These are phyloP conservation scores for Sugiyamaella valdiviana DNA, from an alignment of 805 yeast species.

Conservation along the genomic window DNA sequence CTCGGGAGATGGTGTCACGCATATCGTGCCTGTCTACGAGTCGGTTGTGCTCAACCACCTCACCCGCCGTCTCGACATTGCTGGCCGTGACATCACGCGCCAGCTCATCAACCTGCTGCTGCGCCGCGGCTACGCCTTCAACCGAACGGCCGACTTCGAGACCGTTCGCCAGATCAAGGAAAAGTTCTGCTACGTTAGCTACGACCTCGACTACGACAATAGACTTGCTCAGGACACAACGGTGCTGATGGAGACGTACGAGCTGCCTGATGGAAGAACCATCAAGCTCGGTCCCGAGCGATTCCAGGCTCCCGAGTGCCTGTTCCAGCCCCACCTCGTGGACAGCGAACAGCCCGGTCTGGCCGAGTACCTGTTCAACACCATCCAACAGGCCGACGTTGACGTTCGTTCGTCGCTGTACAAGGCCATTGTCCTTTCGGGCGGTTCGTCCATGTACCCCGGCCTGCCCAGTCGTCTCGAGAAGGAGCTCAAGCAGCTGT, in stretches of 20 bases:
- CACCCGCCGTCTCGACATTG: conserved; percentile 89
- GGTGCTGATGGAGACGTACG: conserved; percentile 81
- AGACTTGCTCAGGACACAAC: conserved; percentile 92
- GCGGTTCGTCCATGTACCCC: conserved; percentile 98
- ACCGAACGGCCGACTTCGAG: conserved; percentile 97
- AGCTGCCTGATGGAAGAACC: conserved; percentile 93
- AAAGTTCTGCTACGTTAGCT: conserved; percentile 89
- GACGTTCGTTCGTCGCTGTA: conserved; percentile 84
- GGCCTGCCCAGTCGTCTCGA: conserved; percentile 94
- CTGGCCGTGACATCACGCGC: conserved; percentile 98
- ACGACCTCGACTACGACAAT: conserved; percentile 85
- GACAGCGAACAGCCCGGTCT: conserved; percentile 97
- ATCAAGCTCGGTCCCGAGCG: conserved; percentile 93
- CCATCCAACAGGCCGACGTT: conserved; percentile 90
- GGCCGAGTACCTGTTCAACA: conserved; percentile 86
- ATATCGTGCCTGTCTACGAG: conserved; percentile 96
- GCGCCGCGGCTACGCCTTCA: conserved; percentile 96
- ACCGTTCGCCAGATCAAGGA: conserved; percentile 97
- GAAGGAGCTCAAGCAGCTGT: conserved; percentile 91
- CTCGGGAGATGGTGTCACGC: conserved; percentile 98
- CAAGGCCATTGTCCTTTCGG: conserved; percentile 89
- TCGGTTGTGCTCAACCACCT: conserved; percentile 92
- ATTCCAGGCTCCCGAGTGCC: conserved; percentile 94
- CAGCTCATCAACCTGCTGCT: conserved; percentile 83
- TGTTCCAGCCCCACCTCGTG: conserved; percentile 91